These are phyloP conservation scores for Venturiaceae sp. DNA, from an alignment of 2,329 filamentous ascomycete genomes.

Conservation along the genomic window DNA sequence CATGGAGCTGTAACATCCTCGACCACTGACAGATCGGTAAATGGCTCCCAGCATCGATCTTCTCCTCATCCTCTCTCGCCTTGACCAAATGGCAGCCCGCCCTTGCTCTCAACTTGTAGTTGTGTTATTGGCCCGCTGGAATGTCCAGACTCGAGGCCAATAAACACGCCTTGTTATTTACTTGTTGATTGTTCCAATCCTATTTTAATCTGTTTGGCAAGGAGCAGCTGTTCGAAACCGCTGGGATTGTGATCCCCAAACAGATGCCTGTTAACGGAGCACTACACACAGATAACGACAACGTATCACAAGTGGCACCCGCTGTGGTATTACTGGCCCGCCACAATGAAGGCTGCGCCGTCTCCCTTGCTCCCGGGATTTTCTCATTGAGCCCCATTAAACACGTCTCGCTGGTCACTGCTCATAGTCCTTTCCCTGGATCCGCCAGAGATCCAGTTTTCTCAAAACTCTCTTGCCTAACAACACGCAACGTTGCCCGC, in stretches of 20 bases:
- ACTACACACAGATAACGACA: background rate
- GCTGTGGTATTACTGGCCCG: background rate
- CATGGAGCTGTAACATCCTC: too few relatives aligned
- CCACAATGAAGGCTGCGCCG: too few relatives aligned
- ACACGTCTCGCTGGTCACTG: too few relatives aligned
- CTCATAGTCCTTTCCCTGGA: too few relatives aligned
- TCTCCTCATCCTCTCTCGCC: background rate
- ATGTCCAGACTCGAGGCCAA: background rate
- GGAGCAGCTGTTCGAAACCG: background rate
- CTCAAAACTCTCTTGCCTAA: background rate
- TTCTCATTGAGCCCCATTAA: too few relatives aligned
- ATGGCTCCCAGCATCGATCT: too few relatives aligned
- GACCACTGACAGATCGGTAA: too few relatives aligned
- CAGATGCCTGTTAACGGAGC: background rate
- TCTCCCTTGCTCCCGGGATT: too few relatives aligned
- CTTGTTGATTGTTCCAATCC: too few relatives aligned
- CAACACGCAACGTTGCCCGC: background rate
- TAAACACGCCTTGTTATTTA: too few relatives aligned
- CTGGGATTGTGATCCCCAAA: background rate
- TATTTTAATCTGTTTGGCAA: too few relatives aligned
- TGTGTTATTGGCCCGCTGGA: background rate
- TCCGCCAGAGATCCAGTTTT: background rate
- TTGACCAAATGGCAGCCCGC: background rate
- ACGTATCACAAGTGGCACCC: background rate
- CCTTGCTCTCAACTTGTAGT: background rate